Percentiles rank a stretch among this genome's conserved stretches.
Evolutionary conservation across 1,284 basidiomycete species (phyloP).

Genomic region (Coniferiporia sulphurascens): DNA sequence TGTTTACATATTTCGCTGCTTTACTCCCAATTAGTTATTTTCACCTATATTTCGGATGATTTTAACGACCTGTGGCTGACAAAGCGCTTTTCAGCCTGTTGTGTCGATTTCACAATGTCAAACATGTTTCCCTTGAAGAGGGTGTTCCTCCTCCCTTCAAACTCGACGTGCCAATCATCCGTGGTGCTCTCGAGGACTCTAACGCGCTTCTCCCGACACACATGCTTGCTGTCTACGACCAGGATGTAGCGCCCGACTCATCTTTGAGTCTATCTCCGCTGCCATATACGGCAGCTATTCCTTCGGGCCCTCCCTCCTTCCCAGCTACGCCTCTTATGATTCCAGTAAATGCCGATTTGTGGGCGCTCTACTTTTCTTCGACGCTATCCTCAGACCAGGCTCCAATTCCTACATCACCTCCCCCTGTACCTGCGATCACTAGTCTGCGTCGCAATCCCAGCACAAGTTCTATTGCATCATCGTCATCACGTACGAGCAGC

Average conservation of each 20-base stretch:
- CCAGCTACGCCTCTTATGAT: slow-evolving; percentile 22
- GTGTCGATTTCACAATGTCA: slow-evolving; percentile 17
- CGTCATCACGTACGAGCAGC: slow-evolving; percentile 5
- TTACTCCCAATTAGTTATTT: background rate
- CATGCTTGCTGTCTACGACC: slow-evolving; percentile 18
- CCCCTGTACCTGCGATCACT: background rate
- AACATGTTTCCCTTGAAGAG: slow-evolving; percentile 18
- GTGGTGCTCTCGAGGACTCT: slow-evolving; percentile 3
- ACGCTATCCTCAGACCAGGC: slow-evolving; percentile 18
- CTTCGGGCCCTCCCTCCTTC: slow-evolving; percentile 8
- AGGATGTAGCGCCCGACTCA: slow-evolving; percentile 7
- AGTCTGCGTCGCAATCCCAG: background rate
- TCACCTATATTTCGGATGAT: background rate
- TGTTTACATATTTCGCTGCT: background rate
- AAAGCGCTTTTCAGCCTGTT: slow-evolving; percentile 9
- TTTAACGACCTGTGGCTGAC: slow-evolving; percentile 7
- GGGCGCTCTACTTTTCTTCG: slow-evolving; percentile 24
- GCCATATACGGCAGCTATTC: slow-evolving; percentile 2
- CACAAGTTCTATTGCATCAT: slow-evolving; percentile 1
- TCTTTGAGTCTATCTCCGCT: background rate
- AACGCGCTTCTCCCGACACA: slow-evolving; percentile 18
- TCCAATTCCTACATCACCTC: slow-evolving; percentile 11
- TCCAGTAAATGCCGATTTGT: slow-evolving; percentile 26
- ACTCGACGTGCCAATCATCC: slow-evolving; percentile 17
- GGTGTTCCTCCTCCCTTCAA: slow-evolving; percentile 18